Percentiles rank a stretch among this genome's conserved stretches.
Conservation (phyloP, 192 early-diverging fungal genomes). For the Coemansia sp. region DNA sequence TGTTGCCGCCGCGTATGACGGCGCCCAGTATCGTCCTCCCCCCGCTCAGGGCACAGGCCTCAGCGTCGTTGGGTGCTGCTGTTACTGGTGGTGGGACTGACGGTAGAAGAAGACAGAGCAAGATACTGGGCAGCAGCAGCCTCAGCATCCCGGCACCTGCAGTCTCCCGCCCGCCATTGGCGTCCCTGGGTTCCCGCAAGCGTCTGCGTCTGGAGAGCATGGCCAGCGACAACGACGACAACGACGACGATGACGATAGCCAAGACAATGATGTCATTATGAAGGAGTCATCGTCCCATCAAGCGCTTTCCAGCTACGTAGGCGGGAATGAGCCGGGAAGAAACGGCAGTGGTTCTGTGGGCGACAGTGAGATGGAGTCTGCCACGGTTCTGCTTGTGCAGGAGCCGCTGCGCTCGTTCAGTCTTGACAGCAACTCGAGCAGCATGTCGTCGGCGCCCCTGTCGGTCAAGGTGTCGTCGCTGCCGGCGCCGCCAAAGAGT, state of each 20-base stretch:
- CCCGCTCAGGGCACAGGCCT: neutral
- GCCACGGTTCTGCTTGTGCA: neutral
- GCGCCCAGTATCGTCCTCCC: neutral
- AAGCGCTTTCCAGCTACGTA: neutral
- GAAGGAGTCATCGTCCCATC: neutral
- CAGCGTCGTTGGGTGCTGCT: neutral
- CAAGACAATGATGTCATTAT: too few species aligned
- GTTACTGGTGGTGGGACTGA: neutral
- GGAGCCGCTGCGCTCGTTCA: constrained; percentile 2
- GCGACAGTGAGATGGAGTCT: too few species aligned
- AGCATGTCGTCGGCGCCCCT: constrained; percentile 1
- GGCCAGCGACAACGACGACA: neutral
- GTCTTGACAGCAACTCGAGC: neutral
- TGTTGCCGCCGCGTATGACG: neutral
- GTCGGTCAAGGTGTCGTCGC: neutral
- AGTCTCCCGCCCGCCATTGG: neutral
- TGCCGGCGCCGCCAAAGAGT: neutral
- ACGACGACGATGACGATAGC: neutral
- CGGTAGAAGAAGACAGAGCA: neutral
- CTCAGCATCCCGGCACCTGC: neutral
- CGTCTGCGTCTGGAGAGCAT: neutral
- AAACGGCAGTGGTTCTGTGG: neutral
- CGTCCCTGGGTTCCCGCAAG: neutral
- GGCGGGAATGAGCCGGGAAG: too few species aligned
- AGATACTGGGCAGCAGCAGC: neutral